A percentile compares a stretch with the other conserved stretches of the same genome.
phyloP scores from a whole-genome alignment of 331 rosid genomes.

The Acacia concinna region DNA sequence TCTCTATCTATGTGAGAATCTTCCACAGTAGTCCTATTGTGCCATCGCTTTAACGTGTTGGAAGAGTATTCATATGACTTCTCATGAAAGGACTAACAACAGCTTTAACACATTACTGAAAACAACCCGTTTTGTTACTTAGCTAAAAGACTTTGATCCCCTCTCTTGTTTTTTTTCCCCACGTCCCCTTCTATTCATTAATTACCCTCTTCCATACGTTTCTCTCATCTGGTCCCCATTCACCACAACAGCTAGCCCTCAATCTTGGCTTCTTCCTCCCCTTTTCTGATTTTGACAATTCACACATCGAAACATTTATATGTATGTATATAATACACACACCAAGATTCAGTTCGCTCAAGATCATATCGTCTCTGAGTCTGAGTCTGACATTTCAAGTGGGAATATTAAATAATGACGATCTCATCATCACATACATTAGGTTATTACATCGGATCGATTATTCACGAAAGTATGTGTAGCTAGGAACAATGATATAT shows the following conservation, averaged over 20 bases:
- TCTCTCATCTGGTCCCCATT: not conserved
- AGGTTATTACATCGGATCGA: not conserved
- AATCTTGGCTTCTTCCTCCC: not conserved
- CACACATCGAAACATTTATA: not conserved
- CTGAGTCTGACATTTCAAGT: not conserved
- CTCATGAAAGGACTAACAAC: not conserved
- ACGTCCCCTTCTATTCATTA: not conserved
- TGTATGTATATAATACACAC: not conserved
- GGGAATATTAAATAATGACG: not conserved
- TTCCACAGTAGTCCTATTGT: not conserved
- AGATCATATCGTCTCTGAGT: not conserved
- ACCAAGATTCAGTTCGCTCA: not conserved
- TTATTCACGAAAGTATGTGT: not conserved
- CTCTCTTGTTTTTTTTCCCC: not conserved
- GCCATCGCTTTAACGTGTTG: slow-evolving; percentile 15
- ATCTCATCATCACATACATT: not conserved
- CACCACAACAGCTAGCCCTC: not conserved
- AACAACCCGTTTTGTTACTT: not conserved
- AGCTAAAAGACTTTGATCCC: not conserved
- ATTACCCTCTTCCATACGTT: not conserved
- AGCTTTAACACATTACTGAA: not conserved
- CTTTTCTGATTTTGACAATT: not conserved
- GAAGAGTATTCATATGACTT: not conserved
- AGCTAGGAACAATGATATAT: not conserved
- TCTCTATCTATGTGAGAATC: not conserved